phyloP scores from a whole-genome alignment of 208 protist species.

The Trypanosoma vivax region DNA sequence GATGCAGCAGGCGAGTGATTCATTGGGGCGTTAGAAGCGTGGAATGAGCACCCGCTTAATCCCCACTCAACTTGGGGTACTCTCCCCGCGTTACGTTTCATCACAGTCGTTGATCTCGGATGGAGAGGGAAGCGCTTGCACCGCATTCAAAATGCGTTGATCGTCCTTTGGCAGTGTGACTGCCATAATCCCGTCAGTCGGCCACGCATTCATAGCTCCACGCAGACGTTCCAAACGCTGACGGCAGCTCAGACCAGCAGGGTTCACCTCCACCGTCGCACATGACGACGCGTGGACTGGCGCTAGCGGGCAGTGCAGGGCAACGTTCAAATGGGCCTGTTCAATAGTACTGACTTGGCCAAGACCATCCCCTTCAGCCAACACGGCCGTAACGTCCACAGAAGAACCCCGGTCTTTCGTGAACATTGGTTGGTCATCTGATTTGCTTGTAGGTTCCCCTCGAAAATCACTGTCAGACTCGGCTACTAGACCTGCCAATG shows the following conservation, averaged over 20 bases:
- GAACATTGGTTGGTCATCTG: too few species aligned
- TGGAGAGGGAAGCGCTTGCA: constrained; percentile 55
- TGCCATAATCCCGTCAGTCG: constrained; percentile 33
- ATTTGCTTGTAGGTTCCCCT: too few species aligned
- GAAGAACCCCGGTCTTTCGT: too few species aligned
- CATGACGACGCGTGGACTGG: constrained; percentile 16
- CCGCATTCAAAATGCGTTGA: constrained; percentile 34
- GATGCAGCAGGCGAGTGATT: too few species aligned
- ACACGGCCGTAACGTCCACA: too few species aligned
- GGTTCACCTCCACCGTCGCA: constrained; percentile 52
- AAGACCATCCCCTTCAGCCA: too few species aligned
- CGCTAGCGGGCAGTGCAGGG: too few species aligned
- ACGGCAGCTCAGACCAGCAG: constrained; percentile 31
- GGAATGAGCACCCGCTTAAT: too few species aligned
- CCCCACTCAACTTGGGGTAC: too few species aligned
- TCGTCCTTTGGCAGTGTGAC: constrained; percentile 24
- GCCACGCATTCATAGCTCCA: constrained; percentile 49
- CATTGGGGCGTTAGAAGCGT: too few species aligned
- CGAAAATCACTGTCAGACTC: constrained; percentile 6
- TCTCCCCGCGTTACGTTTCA: not conserved
- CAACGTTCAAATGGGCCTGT: too few species aligned
- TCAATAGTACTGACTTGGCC: too few species aligned
- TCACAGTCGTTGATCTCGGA: constrained; percentile 25
- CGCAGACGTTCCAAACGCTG: constrained; percentile 42
- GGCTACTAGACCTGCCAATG: not conserved